Base-by-base conservation (phyloP, 805 yeast genomes). In the Saturnispora dispora region DNA sequence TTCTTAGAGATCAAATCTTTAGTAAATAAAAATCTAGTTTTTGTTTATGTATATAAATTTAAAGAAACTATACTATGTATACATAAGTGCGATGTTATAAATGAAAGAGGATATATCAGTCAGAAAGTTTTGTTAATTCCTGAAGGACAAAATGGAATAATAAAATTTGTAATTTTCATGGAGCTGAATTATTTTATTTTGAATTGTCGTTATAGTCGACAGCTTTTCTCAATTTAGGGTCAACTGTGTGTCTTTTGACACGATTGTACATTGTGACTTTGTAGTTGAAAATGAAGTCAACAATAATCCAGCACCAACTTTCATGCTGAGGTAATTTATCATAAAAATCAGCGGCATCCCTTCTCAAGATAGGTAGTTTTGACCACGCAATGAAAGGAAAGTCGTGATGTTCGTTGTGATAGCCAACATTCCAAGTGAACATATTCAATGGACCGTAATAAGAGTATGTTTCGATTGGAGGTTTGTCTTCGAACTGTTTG, bases 361-460 rank as follows among this genome's bases (percentile, higher is more conserved):
- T 63, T 51, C 83, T 74, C 39, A 89, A 69, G 49, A 75, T 69
- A 35, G 85, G 86, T 46, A 89, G 70, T 55, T 81, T 78, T 0
- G 93, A 77, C 97, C 97, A 89, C 0, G 96, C 91, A 59, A 89
- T 77, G 64, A 82, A 89, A 1, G 97, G 97, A 74, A 89, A 89
- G 69, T 89, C 97, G 63, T 89, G 97, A 66, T 89, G 97, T 67
- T 89, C 97, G 61, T 86, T 88, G 67, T 89, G 97, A 63, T 87
- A 81, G 2, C 97, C 97, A 8, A 88, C 96, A 60, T 89, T 89
- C 91, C 95, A 89, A 1, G 93, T 87, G 56, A 90, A 69, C 39
- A 74, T 53, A 62, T 89, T 89, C 57, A 89, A 73, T 25, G 79
- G 68, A 0, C 97, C 97, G 60, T 89, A 89, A 68, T 89, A 89